Evolutionary conservation across 495 filamentous ascomycete species (phyloP), one percentile per base, ranked within the genome.

Genomic region (Oleoguttula mirabilis): DNA sequence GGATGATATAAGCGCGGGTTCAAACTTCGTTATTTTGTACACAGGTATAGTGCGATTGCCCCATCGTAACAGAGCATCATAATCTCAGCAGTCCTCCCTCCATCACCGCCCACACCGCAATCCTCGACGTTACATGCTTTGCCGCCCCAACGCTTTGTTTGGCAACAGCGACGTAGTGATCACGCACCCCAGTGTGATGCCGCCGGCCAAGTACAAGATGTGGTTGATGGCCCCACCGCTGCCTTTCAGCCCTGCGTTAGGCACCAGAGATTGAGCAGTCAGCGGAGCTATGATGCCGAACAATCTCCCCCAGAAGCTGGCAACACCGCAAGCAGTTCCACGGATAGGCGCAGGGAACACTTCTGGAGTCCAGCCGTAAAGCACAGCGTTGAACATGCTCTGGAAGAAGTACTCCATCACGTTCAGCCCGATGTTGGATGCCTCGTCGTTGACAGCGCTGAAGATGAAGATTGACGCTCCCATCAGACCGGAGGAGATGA

Each of bases 311-410:
- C 65, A 67, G 40, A 68, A 70, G 36, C 64, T 66, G 2, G 72
- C 70, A 0, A 71, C 54, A 1, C 72, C 71, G 10, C 63, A 64
- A 3, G 66, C 73, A 0, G 68, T 74, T 11, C 70, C 70, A 30
- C 72, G 57, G 30, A 72, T 68, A 0, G 69, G 66, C 1, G 67
- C 66, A 1, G 69, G 70, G 45, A 74, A 75, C 7, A 65, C 71
- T 51, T 75, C 71, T 0, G 71, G 70, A 1, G 70, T 75, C 60
- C 70, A 75, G 22, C 69, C 70, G 45, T 74, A 75, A 50, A 75
- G 63, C 4, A 75, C 62, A 10, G 68, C 70, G 41, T 73, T 67
- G 61, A 68, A 69, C 65, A 68, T 66, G 31, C 53, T 57, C 41
- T 70, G 64, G 51, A 70, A 67, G 47, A 69, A 66, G 50, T 69